These are phyloP conservation scores for Talaromyces marneffei DNA, from an alignment of 2,329 filamentous ascomycete genomes.

Conservation along the genomic window DNA sequence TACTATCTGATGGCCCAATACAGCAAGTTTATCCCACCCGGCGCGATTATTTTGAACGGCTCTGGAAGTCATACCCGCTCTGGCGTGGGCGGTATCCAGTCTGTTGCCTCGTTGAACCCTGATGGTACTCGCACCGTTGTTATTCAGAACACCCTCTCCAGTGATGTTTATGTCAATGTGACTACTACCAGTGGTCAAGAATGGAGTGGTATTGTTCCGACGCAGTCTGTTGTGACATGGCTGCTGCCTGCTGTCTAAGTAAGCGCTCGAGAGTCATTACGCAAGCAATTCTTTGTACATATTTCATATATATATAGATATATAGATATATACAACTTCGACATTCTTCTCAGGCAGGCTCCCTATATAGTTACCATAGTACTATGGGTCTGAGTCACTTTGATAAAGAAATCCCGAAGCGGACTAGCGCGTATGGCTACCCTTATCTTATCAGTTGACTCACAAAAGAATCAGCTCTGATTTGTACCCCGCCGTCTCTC, in stretches of 20 bases:
- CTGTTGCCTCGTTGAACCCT: constrained; percentile 11
- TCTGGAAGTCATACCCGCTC: not conserved
- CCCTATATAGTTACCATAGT: too few species aligned
- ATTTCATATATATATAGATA: not conserved
- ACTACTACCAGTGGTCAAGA: constrained; percentile 1
- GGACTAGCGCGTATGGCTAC: not conserved
- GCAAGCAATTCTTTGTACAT: not conserved
- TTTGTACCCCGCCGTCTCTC: not conserved
- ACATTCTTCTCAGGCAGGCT: too few species aligned
- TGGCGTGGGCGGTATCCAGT: not conserved
- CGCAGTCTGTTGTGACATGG: constrained; percentile 8
- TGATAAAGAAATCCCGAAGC: not conserved
- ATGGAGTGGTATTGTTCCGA: constrained; percentile 6
- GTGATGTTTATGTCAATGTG: constrained; percentile 6
- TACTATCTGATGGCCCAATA: constrained; percentile 12
- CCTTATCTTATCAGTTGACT: constrained; percentile 2
- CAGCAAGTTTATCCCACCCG: constrained; percentile 5
- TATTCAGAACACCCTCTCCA: constrained; percentile 5
- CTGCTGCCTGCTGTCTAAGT: not conserved
- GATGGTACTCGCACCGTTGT: constrained; percentile 10
- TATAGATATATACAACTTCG: not conserved
- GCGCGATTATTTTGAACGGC: constrained; percentile 1
- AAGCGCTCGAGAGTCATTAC: too few species aligned
- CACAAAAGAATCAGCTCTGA: not conserved
- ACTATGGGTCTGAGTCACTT: not conserved